Base-by-base conservation (phyloP, 345 rosid species). In the Camelina hispida region DNA sequence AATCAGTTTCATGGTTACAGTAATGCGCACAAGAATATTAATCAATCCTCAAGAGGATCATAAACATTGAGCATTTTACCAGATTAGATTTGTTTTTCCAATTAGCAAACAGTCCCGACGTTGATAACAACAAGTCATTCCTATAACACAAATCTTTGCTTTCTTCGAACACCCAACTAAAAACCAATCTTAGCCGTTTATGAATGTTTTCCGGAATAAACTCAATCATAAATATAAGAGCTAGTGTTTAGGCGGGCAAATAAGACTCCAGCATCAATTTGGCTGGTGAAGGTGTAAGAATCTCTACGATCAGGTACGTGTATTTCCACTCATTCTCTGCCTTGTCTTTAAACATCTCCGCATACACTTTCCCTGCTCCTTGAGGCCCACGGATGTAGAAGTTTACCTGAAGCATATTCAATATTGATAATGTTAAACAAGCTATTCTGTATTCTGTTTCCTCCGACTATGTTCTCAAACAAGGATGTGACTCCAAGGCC, bases 341-440 rank as follows among this genome's bases (percentile, higher is more conserved):
- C 75, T 87, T 87, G 85, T 92, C 99, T 75, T 80, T 92, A 85
- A 95, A 92, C 99, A 92, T 95, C 77, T 89, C 89, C 7, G 96
- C 73, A 62, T 81, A 87, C 51, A 90, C 99, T 74, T 89, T 95
- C 37, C 97, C 99, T 5, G 90, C 89, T 84, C 99, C 97, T 50
- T 95, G 97, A 5, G 99, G 97, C 20, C 99, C 97, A 2, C 97
- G 92, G 51, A 95, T 79, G 71, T 84, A 79, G 83, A 95, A 95
- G 80, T 86, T 85, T 16, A 92, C 87, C 97, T 94, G 72, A 52
- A 40, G 7, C 51, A 62, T 53, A 28, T 53, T 30, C 51, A 68
- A 14, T 32, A 34, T 52, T 61, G 2, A 20, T 51, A 10, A 28
- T 9, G 51, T 46, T 58, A 65, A 63, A 52, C 32, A 17, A n/a